Evolutionary conservation across 2,329 filamentous ascomycete species (phyloP).

Genomic region (Sclerotinia minor): DNA sequence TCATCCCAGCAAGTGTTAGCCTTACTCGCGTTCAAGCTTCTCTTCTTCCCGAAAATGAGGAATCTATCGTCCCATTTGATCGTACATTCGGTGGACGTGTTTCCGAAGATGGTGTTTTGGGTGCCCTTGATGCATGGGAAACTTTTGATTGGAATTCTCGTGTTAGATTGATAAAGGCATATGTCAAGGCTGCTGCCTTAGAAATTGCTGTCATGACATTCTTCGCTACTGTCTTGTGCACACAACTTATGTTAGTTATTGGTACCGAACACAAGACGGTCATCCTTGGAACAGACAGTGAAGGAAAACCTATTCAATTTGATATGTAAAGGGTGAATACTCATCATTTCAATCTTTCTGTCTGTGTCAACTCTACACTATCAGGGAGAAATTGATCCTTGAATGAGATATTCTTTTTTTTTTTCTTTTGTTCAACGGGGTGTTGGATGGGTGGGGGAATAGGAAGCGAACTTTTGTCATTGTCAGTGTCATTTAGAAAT

Average conservation of each 20-base stretch:
- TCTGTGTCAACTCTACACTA: no score
- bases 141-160: conserved; percentile 74
- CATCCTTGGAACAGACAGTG: background rate
- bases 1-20: conserved; percentile 74
- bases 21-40: conserved; percentile 84
- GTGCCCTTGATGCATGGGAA: conserved; percentile 74
- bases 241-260: conserved; percentile 52
- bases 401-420: background rate
- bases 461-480: background rate
- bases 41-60: conserved; percentile 75
- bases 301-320: background rate
- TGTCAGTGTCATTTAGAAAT: background rate
- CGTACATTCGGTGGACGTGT: conserved; percentile 78
- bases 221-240: conserved; percentile 51
- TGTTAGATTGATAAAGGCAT: conserved; percentile 71
- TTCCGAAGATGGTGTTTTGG: conserved; percentile 68
- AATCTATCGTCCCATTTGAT: conserved; percentile 88
- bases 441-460: background rate
- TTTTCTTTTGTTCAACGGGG: conserved; percentile 6
- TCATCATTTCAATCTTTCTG: background rate
- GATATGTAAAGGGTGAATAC: background rate
- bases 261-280: conserved; percentile 37
- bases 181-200: conserved; percentile 68
- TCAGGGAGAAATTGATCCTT: background rate
- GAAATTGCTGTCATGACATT: conserved; percentile 50